These are phyloP conservation scores for Boehmeria nivea DNA, from an alignment of 306 rosid species.

Conservation along the genomic window DNA sequence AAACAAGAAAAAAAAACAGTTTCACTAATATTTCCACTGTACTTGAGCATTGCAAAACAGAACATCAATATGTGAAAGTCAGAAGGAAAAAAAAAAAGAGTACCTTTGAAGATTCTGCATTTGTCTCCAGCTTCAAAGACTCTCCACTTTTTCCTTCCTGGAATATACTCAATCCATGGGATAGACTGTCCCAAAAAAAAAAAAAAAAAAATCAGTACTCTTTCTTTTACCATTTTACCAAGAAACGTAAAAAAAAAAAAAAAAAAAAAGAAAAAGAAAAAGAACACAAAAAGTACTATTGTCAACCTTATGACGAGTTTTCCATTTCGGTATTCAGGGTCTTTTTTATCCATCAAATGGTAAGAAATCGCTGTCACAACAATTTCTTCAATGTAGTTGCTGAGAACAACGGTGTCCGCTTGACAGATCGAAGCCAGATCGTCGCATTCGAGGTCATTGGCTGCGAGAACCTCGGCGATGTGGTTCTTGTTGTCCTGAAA, in stretches of 20 bases:
- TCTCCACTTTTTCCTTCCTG: constrained; percentile 62
- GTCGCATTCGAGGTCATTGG: constrained; percentile 79
- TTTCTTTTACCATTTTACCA: background rate
- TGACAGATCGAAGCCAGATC: constrained; percentile 64
- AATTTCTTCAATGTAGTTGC: constrained; percentile 72
- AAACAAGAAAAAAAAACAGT: constrained; percentile 13
- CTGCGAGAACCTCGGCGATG: constrained; percentile 77
- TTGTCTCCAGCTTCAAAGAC: constrained; percentile 52
- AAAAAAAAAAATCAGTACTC: constrained; percentile 23
- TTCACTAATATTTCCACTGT: background rate
- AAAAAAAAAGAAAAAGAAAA: background rate
- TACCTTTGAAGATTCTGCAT: constrained; percentile 70
- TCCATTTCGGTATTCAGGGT: constrained; percentile 85
- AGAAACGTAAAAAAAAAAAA: no score
- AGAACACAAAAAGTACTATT: constrained; percentile 22
- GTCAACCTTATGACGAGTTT: constrained; percentile 75
- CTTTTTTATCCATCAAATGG: constrained; percentile 57
- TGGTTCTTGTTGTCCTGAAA: constrained; percentile 81
- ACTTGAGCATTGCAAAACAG: background rate
- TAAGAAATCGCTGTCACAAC: constrained; percentile 69
- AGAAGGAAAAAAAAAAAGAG: constrained; percentile 1
- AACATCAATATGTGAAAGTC: constrained; percentile 4
- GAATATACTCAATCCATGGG: constrained; percentile 78
- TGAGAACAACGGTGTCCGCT: constrained; percentile 54
- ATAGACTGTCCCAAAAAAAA: constrained; percentile 56